A percentile compares a stretch with the other conserved stretches of the same genome.
phyloP scores from a whole-genome alignment of 805 yeast genomes.

The Metschnikowia chrysomelidarum region DNA sequence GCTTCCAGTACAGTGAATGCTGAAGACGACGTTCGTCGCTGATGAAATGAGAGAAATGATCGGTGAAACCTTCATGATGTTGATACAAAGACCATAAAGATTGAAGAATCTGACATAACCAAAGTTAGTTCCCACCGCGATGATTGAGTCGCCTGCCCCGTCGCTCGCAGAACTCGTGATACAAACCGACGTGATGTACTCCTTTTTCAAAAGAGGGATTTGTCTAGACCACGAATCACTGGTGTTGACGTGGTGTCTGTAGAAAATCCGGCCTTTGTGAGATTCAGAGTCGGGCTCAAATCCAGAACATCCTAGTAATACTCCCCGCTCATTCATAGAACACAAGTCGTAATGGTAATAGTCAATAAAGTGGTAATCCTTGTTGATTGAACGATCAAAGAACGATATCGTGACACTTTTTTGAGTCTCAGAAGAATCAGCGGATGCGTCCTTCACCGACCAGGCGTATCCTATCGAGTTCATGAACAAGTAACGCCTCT shows the following conservation, averaged over 20 bases:
- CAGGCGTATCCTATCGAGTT: slow-evolving; percentile 80
- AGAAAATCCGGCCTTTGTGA: slow-evolving; percentile 47
- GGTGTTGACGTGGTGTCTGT: slow-evolving; percentile 65
- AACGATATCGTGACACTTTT: slow-evolving; percentile 83
- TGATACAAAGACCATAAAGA: slow-evolving; percentile 67
- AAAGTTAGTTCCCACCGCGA: slow-evolving; percentile 67
- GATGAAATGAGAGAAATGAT: slow-evolving; percentile 70
- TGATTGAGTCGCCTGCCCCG: slow-evolving; percentile 38
- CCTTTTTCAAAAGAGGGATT: slow-evolving; percentile 52
- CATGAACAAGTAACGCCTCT: slow-evolving; percentile 74
- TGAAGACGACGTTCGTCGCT: slow-evolving; percentile 50
- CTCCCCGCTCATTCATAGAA: slow-evolving; percentile 63
- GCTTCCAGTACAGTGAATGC: slow-evolving; percentile 42
- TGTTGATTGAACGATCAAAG: slow-evolving; percentile 71
- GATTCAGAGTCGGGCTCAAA: slow-evolving; percentile 11
- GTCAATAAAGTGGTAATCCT: slow-evolving; percentile 86
- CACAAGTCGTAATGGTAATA: slow-evolving; percentile 69
- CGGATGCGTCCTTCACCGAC: slow-evolving; percentile 50
- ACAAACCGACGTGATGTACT: slow-evolving; percentile 66
- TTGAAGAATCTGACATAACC: slow-evolving; percentile 77
- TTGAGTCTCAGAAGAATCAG: slow-evolving; percentile 25
- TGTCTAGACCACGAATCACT: slow-evolving; percentile 70
- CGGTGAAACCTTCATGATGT: slow-evolving; percentile 69
- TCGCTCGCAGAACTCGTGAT: slow-evolving; percentile 37
- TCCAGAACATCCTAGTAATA: slow-evolving; percentile 52